These are phyloP conservation scores for Ophiocordyceps unilateralis DNA, from an alignment of 2,329 filamentous ascomycete species.

Conservation along the genomic window DNA sequence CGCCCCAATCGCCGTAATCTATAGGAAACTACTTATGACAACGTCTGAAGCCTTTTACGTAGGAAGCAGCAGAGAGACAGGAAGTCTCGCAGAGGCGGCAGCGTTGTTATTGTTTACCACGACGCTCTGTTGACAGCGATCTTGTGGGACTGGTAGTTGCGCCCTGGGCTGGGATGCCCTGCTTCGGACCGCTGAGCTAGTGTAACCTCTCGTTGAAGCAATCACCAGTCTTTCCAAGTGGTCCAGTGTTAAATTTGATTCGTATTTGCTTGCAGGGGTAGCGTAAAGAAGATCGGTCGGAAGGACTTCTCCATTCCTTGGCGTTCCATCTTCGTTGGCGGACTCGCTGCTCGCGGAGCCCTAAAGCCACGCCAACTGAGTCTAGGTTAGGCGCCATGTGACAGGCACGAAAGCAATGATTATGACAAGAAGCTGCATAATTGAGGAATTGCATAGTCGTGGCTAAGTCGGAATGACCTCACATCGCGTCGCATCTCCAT, in stretches of 20 bases:
- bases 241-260: not conserved
- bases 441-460: not conserved
- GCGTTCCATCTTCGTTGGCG: not conserved
- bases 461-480: not conserved
- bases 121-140: not conserved
- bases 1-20: not conserved
- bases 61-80: not conserved
- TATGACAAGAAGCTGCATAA: not conserved
- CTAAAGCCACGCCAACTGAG: too few species aligned
- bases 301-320: not conserved
- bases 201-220: not conserved
- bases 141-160: too few species aligned
- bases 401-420: not conserved
- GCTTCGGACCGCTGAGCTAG: not conserved
- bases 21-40: too few species aligned
- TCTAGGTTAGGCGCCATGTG: not conserved
- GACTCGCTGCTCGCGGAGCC: too few species aligned
- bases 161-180: not conserved
- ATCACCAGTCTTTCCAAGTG: not conserved
- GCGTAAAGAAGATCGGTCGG: not conserved
- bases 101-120: not conserved
- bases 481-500: not conserved
- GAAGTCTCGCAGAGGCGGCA: not conserved
- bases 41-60: too few species aligned
- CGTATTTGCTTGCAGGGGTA: not conserved